Conservation (phyloP, 768 basidiomycete species). For the Ephemerocybe angulata region DNA sequence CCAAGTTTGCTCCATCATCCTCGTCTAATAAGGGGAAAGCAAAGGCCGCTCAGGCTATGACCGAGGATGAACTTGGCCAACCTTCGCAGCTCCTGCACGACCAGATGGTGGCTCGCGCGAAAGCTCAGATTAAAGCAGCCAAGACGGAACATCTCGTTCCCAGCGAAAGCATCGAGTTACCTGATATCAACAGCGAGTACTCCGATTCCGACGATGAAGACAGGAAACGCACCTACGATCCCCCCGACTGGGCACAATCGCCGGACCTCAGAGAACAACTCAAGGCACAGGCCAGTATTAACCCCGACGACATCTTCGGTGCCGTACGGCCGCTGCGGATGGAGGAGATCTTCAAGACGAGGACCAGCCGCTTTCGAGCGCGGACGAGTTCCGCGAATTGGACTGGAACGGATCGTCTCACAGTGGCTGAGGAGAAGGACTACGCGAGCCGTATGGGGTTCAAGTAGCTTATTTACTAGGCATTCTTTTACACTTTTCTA, state of each 20-base stretch:
- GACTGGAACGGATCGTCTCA: conserved; percentile 88
- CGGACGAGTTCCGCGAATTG: conserved; percentile 95
- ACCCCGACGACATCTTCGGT: conserved; percentile 91
- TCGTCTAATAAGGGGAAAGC: conserved; percentile 48
- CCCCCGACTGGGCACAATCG: conserved; percentile 89
- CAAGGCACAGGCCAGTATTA: conserved; percentile 77
- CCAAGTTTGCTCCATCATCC: conserved; percentile 15
- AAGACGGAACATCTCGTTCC: conserved; percentile 47
- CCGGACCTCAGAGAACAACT: conserved; percentile 80
- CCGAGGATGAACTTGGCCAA: conserved; percentile 52
- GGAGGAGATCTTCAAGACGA: conserved; percentile 87
- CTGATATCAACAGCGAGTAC: conserved; percentile 95
- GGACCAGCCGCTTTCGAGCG: conserved; percentile 79
- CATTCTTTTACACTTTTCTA: neutral
- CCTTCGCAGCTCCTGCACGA: conserved; percentile 62
- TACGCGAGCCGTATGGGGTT: conserved; percentile 93
- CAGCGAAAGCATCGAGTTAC: conserved; percentile 85
- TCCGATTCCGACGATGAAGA: conserved; percentile 94
- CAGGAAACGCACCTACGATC: conserved; percentile 64
- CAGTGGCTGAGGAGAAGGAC: conserved; percentile 76
- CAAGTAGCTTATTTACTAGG: conserved; percentile 27
- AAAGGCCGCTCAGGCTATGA: conserved; percentile 34
- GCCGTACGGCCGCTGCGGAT: conserved; percentile 80
- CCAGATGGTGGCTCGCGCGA: conserved; percentile 70
- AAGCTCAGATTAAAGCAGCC: conserved; percentile 63